phyloP scores from a whole-genome alignment of 768 basidiomycete species.

The Suillus hirtellus region DNA sequence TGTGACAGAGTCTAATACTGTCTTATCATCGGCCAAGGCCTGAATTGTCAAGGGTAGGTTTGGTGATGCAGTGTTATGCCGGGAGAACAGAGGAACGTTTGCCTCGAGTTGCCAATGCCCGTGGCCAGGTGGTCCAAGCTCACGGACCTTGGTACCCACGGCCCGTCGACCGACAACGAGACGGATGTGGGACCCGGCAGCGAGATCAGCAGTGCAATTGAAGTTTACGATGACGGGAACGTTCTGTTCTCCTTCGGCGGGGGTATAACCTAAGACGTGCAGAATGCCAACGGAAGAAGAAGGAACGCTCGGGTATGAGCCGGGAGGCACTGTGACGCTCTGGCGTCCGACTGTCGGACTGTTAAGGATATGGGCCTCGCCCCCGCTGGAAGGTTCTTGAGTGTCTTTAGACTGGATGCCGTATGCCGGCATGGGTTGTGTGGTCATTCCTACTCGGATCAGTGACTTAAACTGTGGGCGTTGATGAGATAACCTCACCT shows the following conservation, averaged over 20 bases:
- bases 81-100: constrained; percentile 54
- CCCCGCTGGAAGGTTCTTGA: not conserved
- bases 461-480: not conserved
- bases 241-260: constrained; percentile 62
- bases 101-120: constrained; percentile 69
- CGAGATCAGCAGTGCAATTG: constrained; percentile 30
- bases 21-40: constrained; percentile 54
- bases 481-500: constrained; percentile 1
- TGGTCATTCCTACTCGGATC: not conserved
- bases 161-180: constrained; percentile 73
- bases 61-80: constrained; percentile 36
- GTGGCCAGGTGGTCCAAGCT: constrained; percentile 45
- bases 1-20: constrained; percentile 59
- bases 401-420: not conserved
- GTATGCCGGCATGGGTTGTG: constrained; percentile 8
- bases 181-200: constrained; percentile 54
- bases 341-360: constrained; percentile 17
- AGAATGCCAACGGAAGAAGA: constrained; percentile 56
- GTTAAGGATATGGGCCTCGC: not conserved
- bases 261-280: constrained; percentile 64
- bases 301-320: constrained; percentile 31
- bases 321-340: constrained; percentile 13
- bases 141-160: constrained; percentile 64
- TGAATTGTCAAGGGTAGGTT: constrained; percentile 62
- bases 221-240: constrained; percentile 63